A percentile compares a stretch with the other conserved stretches of the same genome.
phyloP scores from a whole-genome alignment of 805 yeast species.

The Wickerhamomyces mucosus region DNA sequence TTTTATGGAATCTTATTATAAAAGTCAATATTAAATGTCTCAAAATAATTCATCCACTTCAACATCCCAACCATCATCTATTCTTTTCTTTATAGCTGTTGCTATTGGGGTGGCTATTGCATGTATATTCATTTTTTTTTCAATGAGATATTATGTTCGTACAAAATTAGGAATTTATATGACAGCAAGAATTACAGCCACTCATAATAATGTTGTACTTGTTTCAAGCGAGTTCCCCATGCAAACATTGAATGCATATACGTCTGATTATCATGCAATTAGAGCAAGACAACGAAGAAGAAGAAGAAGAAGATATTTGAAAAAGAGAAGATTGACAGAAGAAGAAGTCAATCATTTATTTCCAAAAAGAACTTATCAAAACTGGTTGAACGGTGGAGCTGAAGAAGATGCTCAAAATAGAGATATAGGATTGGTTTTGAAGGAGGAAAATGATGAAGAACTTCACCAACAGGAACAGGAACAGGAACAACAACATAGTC shows the following conservation, averaged over 20 bases:
- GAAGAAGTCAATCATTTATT: constrained; percentile 52
- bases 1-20: no score
- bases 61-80: constrained; percentile 48
- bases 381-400: constrained; percentile 55
- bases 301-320: constrained; percentile 33
- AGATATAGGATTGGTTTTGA: constrained; percentile 36
- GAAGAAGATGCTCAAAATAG: constrained; percentile 37
- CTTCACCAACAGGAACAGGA: constrained; percentile 4
- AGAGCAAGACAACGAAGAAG: constrained; percentile 19
- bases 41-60: no score
- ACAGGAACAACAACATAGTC: background rate
- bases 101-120: constrained; percentile 55
- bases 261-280: constrained; percentile 1
- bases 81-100: constrained; percentile 53
- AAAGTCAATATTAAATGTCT: no score
- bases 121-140: constrained; percentile 45
- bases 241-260: constrained; percentile 14
- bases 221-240: constrained; percentile 17
- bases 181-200: constrained; percentile 15
- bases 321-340: constrained; percentile 42
- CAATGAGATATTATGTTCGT: constrained; percentile 49
- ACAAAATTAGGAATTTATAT: constrained; percentile 43
- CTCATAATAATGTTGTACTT: constrained; percentile 11
- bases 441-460: constrained; percentile 19
- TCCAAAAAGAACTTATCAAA: constrained; percentile 45